Conservation (phyloP, 164 flowering plant species). For the Umbellularia californica region DNA sequence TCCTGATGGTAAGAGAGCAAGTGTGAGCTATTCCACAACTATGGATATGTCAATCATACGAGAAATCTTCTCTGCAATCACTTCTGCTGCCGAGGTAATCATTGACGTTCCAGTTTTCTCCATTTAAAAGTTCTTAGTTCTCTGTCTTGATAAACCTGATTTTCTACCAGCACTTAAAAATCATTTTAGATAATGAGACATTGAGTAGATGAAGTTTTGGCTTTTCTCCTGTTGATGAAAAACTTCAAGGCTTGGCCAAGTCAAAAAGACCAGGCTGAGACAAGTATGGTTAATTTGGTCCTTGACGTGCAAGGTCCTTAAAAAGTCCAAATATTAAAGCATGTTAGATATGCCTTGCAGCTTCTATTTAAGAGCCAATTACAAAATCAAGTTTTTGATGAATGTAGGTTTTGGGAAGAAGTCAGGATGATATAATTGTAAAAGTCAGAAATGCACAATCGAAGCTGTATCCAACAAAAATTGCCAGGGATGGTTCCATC, state of each 20-base stretch:
- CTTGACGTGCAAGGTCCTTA: background rate
- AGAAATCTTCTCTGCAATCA: slow-evolving; percentile 62
- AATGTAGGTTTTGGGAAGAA: slow-evolving; percentile 66
- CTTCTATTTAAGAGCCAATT: background rate
- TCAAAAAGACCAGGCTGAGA: background rate
- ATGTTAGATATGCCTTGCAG: background rate
- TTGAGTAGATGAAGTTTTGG: background rate
- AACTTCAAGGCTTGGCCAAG: background rate
- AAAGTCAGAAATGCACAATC: slow-evolving; percentile 53
- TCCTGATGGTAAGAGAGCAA: slow-evolving; percentile 80
- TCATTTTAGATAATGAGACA: background rate
- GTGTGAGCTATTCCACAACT: slow-evolving; percentile 91
- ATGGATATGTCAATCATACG: slow-evolving; percentile 90
- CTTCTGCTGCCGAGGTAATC: slow-evolving; percentile 82
- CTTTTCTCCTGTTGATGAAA: background rate
- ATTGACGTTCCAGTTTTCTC: slow-evolving; percentile 7
- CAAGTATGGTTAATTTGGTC: background rate
- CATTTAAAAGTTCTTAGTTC: background rate
- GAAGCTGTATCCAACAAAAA: slow-evolving; percentile 57
- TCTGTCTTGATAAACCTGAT: background rate
- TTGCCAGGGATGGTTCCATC: slow-evolving; percentile 83
- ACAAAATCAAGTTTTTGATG: background rate
- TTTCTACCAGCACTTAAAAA: background rate
- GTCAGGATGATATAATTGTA: slow-evolving; percentile 41
- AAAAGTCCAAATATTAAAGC: background rate